Percentiles rank a stretch among this genome's conserved stretches.
phyloP scores from a whole-genome alignment of 2,329 filamentous ascomycete species.

The Chaetomium sp. region DNA sequence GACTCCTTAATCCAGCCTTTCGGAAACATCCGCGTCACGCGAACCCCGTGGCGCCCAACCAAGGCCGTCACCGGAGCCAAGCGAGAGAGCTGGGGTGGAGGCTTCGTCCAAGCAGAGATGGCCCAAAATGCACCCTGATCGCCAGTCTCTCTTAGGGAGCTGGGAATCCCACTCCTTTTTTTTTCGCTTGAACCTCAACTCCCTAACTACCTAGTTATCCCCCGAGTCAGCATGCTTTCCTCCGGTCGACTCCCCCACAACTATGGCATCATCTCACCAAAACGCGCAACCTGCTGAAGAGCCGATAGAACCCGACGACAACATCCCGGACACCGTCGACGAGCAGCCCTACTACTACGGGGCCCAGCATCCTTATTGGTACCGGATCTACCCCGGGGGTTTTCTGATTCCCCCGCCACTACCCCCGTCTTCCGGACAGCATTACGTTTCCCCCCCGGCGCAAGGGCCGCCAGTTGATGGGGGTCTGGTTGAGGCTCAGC shows the following conservation, averaged over 20 bases:
- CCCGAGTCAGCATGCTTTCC: not conserved
- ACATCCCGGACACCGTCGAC: not conserved
- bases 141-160: not conserved
- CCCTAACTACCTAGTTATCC: not conserved
- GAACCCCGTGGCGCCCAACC: not conserved
- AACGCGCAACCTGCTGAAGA: not conserved
- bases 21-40: constrained; percentile 3
- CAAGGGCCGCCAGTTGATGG: not conserved
- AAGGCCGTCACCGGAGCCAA: not conserved
- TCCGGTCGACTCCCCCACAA: not conserved
- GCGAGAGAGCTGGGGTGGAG: not conserved
- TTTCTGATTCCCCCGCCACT: not conserved
- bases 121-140: constrained; percentile 1
- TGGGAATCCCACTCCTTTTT: not conserved
- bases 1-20: not conserved
- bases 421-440: not conserved
- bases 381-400: not conserved
- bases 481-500: not conserved
- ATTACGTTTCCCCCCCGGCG: not conserved
- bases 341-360: not conserved
- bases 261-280: constrained; percentile 4
- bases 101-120: not conserved
- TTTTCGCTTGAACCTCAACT: not conserved
- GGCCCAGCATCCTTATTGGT: not conserved
- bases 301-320: constrained; percentile 11